A percentile compares a stretch with the other conserved stretches of the same genome.
Conservation (phyloP, 2,329 filamentous ascomycete genomes). For the Chaetomiaceae sp. region DNA sequence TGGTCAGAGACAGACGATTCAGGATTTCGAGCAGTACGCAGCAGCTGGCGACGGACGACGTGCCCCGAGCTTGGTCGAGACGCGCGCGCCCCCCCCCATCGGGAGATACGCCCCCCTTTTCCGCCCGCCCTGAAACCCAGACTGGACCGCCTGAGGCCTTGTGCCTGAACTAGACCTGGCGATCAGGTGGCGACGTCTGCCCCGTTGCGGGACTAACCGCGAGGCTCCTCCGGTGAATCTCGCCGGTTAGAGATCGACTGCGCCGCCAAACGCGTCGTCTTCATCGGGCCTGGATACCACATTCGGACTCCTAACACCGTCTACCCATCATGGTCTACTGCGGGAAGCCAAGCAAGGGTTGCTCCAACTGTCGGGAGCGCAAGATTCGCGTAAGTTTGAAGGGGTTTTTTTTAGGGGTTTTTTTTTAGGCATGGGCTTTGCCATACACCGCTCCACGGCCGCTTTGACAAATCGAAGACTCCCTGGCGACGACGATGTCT, state of each 20-base stretch:
- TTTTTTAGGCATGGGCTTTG: background rate
- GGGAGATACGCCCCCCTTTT: background rate
- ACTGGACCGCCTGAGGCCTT: background rate
- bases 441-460: background rate
- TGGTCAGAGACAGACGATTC: background rate
- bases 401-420: background rate
- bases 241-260: conserved; percentile 11
- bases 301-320: background rate
- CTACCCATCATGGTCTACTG: conserved; percentile 50
- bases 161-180: conserved; percentile 3
- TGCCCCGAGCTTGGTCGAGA: no score
- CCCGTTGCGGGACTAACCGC: conserved; percentile 4
- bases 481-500: background rate
- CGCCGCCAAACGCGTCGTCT: conserved; percentile 15
- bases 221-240: conserved; percentile 12
- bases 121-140: background rate
- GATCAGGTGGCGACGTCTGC: conserved; percentile 3
- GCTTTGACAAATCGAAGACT: background rate
- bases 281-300: conserved; percentile 4
- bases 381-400: conserved; percentile 50
- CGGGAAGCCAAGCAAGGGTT: conserved; percentile 54
- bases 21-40: background rate
- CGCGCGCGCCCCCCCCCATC: no score
- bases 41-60: background rate
- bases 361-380: conserved; percentile 51